Base-by-base conservation (phyloP, 805 yeast genomes). In the Millerago galiae region DNA sequence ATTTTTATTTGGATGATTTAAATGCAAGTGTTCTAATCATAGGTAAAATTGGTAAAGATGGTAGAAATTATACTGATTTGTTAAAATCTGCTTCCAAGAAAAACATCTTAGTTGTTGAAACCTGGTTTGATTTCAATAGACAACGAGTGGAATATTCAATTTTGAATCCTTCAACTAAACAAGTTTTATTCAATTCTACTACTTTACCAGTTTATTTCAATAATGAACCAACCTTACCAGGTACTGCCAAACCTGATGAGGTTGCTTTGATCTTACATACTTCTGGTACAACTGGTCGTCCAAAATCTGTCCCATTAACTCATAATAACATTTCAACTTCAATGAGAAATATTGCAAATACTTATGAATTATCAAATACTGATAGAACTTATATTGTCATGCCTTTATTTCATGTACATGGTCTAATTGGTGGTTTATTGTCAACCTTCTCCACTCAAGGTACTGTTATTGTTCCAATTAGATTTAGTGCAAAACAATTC, bases 321-420 rank as follows among this genome's bases (percentile, higher is more conserved):
- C 89, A 82, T 56, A 59, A 66, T 26, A 82, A 82, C 61, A 71
- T 82, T 57, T 69, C 78, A 5, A 70, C 77, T 25, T 76, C 84
- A 8, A 75, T 79, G 60, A 48, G 58, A 21, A 82, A 82, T 65
- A 79, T 82, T 46, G 62, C 72, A 3, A 66, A 70, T 44, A 79
- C 87, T 3, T 82, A 82, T 58, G 64, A 67, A 24, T 59, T 82
- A 37, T 59, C 72, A 3, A 43, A 63, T 0, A 44, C 53, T 12
- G 90, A 82, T 55, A 58, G 72, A 26, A 67, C 82, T 3, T 81
- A 79, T 53, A 60, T 82, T 34, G 87, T 82, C 21, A 82, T 82
- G 90, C 90, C 90, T 1, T 61, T 82, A 32, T 82, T 82, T 69
- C 90, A 82, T 54, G 88, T 82, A 29, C 90, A 82, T 56, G 90